Base-by-base conservation (phyloP, 768 basidiomycete species). In the Tulasnella sp. region DNA sequence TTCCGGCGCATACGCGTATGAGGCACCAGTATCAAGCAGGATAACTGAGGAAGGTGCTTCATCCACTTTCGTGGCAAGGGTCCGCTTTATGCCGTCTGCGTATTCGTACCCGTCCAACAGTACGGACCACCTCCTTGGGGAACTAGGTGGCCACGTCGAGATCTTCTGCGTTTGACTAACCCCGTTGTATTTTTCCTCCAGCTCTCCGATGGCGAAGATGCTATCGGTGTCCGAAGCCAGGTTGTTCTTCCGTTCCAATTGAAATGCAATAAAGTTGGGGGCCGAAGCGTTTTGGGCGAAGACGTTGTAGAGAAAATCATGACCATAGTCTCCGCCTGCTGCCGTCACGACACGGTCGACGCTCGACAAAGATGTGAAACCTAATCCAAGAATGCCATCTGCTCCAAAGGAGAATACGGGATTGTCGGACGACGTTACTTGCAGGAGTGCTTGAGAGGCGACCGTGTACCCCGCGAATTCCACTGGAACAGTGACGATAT, bases 221-320 rank as follows among this genome's bases (percentile, higher is more conserved):
- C 95, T 94, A 81, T 90, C 85, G 3, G 92, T 87, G 40, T 89
- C 89, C 80, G 89, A 88, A 12, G 83, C 84, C n/a, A 84, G 81
- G 52, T 92, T 88, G 14, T 88, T 86, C 68, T 87, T 88, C 76
- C 93, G 87, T 82, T 93, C 90, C 38, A 96, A 87, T 0, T 92
- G 88, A 82, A 96, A 92, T 0, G 93, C 90, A 81, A 96, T 92
- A 84, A 90, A 96, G 82, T 95, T 96, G 72, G 93, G 93, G 83
- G 93, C 89, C 14, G 83, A 85, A 4, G 90, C 89, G 84, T 94
- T 92, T 82, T 89, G 87, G 31, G 87, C 85, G 84, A 96, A 96
- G 46, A 93, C 85, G 82, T 94, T 96, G 86, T 91, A 92, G 31
- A 96, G 88, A 68, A 96, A 83, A 81, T 90, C 91, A 40, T 92